Evolutionary conservation across 331 rosid species (phyloP), one percentile per base, ranked within the genome.

Genomic region (Spiraea crenata): DNA sequence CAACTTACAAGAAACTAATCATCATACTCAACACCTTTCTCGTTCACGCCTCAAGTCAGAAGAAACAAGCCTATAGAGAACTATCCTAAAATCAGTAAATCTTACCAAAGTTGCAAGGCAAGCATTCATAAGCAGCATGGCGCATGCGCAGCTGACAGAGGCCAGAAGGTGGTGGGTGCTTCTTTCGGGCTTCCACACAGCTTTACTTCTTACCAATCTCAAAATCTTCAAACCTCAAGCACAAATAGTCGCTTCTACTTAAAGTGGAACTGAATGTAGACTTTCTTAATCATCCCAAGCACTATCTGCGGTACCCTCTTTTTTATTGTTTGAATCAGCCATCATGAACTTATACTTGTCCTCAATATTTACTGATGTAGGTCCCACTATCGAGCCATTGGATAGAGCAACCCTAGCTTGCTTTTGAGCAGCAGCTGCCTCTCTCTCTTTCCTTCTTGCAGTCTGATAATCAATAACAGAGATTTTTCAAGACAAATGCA

Each of bases 391-490:
- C 11, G 83, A 62, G 79, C 82, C 80, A 35, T 72, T 88, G 69
- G 95, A 86, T 19, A 76, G 68, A 71, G 85, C 81, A 75, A 65
- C 74, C 76, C 83, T 88, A 62, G 95, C 92, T 78, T 86, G 95
- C 74, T 85, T 88, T 46, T 86, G 89, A 61, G 95, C 90, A 64
- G 92, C 92, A 51, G 89, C 95, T 20, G 89, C 95, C 78, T 91
- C 97, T 77, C 77, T 91, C 84, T 91, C 97, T 85, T 91, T 91
- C 77, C 89, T 86, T 82, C 97, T 91, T 54, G 95, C 97, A 85
- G 80, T 83, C 97, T 91, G 70, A 49, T 52, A 70, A 38, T 74
- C 76, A 71, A 76, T 2, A 48, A 67, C 63, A 58, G 60, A 66
- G 54, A 75, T 64, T 48, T 47, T n/a, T 15, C 66, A 35, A 70